Base-by-base conservation (phyloP, 306 rosid genomes). In the Dalbergia cultrata region DNA sequence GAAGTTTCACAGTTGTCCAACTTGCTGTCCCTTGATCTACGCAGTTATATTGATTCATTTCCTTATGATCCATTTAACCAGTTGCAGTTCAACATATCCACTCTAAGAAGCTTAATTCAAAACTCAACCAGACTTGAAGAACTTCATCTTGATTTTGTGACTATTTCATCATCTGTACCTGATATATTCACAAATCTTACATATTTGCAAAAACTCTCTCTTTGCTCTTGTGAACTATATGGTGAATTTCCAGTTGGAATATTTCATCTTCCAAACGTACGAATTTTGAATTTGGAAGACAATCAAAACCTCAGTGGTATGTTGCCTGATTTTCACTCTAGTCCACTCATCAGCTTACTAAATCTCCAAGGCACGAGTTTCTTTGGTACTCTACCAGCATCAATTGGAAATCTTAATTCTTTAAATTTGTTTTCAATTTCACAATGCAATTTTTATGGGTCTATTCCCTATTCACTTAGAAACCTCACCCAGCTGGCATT, bases 381-480 rank as follows among this genome's bases (percentile, higher is more conserved):
- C 70, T 26, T 44, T 43, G 89, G 88, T 11, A 8, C 76, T 2
- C 16, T 88, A 33, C 88, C 90, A 0, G 6, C 79, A 44, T 22
- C 59, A 8, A 70, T 77, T 62, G 79, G 82, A 77, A 70, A 72
- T 37, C 76, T 83, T 14, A 72, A 33, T 12, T 77, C 82, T 57
- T 66, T 77, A 47, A 4, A 1, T 5, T 0, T 0, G 2, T 21
- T 86, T 49, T 58, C 70, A 77, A 18, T 77, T 34, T 12, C 52
- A 7, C 5, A 59, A 3, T 67, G 77, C 73, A 13, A 26, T 0
- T 72, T 83, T 62, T 45, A 3, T 0, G 83, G 80, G n/a, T 14
- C 37, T 16, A 6, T 85, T 83, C 90, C 92, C 47, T 37, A 72
- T 14, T 81, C 94, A 14, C 12, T 26, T 47, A 22, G 54, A 4